Evolutionary conservation across 2,329 filamentous ascomycete species (phyloP).

Genomic region (Fusarium pseudoanthophilum): DNA sequence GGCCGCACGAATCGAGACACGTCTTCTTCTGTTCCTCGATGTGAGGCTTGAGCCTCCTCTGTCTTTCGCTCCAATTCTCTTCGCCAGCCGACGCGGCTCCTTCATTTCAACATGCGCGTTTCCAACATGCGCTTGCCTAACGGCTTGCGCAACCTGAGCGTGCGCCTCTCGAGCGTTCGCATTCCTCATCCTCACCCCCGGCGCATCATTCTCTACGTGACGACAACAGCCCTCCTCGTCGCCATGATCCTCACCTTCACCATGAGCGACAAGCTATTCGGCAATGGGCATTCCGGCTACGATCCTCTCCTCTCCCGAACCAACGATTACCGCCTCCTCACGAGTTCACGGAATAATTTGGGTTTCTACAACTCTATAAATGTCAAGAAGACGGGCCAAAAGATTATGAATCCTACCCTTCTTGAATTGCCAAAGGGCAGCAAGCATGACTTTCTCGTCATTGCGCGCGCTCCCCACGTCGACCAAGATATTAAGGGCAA

Average conservation of each 20-base stretch:
- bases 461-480: conserved; percentile 34
- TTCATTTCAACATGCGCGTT: conserved; percentile 15
- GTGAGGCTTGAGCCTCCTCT: conserved; percentile 22
- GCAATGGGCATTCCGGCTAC: conserved; percentile 6
- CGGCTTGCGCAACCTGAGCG: conserved; percentile 16
- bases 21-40: conserved; percentile 1
- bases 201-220: conserved; percentile 27
- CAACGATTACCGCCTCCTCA: conserved; percentile 35
- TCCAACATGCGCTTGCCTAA: conserved; percentile 24
- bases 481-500: conserved; percentile 35
- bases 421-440: conserved; percentile 35
- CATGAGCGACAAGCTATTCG: not conserved
- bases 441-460: conserved; percentile 38
- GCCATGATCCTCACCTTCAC: conserved; percentile 20
- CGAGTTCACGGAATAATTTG: conserved; percentile 32
- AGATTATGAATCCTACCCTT: conserved; percentile 40
- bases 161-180: conserved; percentile 8
- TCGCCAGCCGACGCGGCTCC: not conserved
- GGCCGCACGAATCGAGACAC: conserved; percentile 7
- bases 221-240: conserved; percentile 22
- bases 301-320: conserved; percentile 35
- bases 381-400: conserved; percentile 36
- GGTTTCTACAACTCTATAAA: conserved; percentile 38
- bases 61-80: not conserved
- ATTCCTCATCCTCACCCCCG: conserved; percentile 33